phyloP scores from a whole-genome alignment of 1,284 basidiomycete species.

The Trichosporon sp. region DNA sequence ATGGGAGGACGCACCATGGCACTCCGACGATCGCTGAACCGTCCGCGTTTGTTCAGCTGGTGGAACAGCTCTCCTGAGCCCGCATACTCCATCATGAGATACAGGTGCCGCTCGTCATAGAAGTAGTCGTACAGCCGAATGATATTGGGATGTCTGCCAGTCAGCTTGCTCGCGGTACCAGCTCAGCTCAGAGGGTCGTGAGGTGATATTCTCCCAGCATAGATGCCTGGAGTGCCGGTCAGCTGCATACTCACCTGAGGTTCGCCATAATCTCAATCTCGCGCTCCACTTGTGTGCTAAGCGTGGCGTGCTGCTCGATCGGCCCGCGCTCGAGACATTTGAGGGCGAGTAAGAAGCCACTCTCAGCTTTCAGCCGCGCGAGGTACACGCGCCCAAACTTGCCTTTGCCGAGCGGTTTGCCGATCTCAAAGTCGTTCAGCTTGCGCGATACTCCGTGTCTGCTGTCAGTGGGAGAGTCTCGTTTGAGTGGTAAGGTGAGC shows the following conservation, averaged over 20 bases:
- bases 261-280: slow-evolving; percentile 88
- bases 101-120: slow-evolving; percentile 97
- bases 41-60: slow-evolving; percentile 72
- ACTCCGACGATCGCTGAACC: slow-evolving; percentile 77
- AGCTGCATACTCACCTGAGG: slow-evolving; percentile 34
- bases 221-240: too few species aligned
- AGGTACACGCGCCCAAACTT: slow-evolving; percentile 82
- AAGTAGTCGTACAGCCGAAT: slow-evolving; percentile 95
- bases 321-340: slow-evolving; percentile 28
- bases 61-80: slow-evolving; percentile 95
- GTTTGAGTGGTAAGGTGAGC: too few species aligned
- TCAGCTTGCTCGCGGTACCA: too few species aligned
- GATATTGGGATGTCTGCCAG: slow-evolving; percentile 81
- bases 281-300: slow-evolving; percentile 89
- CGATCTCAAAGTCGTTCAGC: slow-evolving; percentile 75
- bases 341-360: slow-evolving; percentile 29
- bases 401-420: slow-evolving; percentile 90
- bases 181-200: too few species aligned
- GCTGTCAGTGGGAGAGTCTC: slow-evolving; percentile 19
- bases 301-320: slow-evolving; percentile 71
- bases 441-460: slow-evolving; percentile 24
- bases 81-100: slow-evolving; percentile 91
- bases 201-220: too few species aligned
- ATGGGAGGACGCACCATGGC: slow-evolving; percentile 59
- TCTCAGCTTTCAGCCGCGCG: slow-evolving; percentile 81